Evolutionary conservation across 2,329 filamentous ascomycete genomes (phyloP), one percentile per base, ranked within the genome.

Genomic region (Fusarium lateritium): DNA sequence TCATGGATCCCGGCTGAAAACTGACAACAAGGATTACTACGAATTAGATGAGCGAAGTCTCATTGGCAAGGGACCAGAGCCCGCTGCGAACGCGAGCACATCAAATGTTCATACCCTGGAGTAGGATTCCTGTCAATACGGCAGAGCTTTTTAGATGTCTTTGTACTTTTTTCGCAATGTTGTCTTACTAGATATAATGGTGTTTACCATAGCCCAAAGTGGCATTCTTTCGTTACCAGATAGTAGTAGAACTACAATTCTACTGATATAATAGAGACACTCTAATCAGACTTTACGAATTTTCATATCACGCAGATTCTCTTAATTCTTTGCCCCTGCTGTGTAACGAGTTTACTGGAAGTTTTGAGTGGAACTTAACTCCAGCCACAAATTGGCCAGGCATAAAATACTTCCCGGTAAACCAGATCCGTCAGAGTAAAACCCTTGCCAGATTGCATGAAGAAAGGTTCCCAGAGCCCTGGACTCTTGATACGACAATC

Each of bases 21-120:
- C 45, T 6, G 69, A 71, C 2, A 71, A 66, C 17, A 69, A 71
- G 14, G 53, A 57, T 3, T 71, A 71, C 49, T 56, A 50, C 15
- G 69, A 71, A 46, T 43, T 71, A 13, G 67, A 69, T 40, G 67
- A 69, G 39, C 62, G 66, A 22, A 67, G 62, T 24, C 21, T 69
- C 14, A 69, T 69, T 39, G 67, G 66, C 10, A 69, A 59, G 22
- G 62, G 43, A 6, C 33, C 28, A 6, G 56, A 58, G n/a, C 45
- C 34, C 26, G 22, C 19, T 21, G 28, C 31, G 5, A 49, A 54
- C 15, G 13, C 26, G 3, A 69, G 61, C 51, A 38, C 28, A 9
- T 54, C 61, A 5, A 31, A 62, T 21, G 38, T 45, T 6, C 36
- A 54, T 22, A 31, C 36, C 8, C 22, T 59, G n/a, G 53, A 43